These are phyloP conservation scores for Xanthoparmelia taractica DNA, from an alignment of 495 filamentous ascomycete genomes.

Conservation along the genomic window DNA sequence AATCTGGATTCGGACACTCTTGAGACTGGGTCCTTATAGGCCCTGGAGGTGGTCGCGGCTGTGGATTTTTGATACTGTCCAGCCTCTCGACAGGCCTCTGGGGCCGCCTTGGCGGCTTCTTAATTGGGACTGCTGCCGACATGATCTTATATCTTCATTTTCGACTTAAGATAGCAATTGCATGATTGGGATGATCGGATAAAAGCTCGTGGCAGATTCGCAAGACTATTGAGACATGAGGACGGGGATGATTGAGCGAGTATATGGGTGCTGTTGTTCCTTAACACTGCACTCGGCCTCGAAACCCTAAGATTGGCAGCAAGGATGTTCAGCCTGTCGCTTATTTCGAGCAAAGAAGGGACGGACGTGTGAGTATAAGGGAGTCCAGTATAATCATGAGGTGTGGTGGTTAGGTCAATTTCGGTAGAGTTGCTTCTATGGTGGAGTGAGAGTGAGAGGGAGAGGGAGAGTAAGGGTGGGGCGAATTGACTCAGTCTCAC, in stretches of 20 bases:
- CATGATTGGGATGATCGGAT: not conserved
- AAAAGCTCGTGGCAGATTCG: not conserved
- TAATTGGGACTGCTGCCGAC: conserved; percentile 6
- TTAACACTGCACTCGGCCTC: not conserved
- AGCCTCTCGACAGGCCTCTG: conserved; percentile 20
- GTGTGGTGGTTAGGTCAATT: too few relatives aligned
- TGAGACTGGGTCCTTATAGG: not conserved
- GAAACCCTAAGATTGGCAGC: conserved; percentile 1
- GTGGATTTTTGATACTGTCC: conserved; percentile 28
- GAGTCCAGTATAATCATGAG: too few relatives aligned
- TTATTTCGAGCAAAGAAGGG: not conserved
- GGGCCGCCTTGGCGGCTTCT: conserved; percentile 12
- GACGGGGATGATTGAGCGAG: not conserved
- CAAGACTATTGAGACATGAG: not conserved
- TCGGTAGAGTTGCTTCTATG: not conserved
- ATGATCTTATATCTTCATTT: not conserved
- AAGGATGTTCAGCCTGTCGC: not conserved
- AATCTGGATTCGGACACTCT: conserved; percentile 39
- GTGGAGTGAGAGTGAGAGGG: not conserved
- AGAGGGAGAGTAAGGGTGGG: too few relatives aligned
- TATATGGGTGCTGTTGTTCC: not conserved
- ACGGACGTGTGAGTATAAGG: not conserved
- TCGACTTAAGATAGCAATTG: not conserved
- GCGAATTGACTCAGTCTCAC: conserved; percentile 1
- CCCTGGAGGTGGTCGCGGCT: conserved; percentile 19